Base-by-base conservation (phyloP, 129 eudicot species). In the Glebionis coronaria region DNA sequence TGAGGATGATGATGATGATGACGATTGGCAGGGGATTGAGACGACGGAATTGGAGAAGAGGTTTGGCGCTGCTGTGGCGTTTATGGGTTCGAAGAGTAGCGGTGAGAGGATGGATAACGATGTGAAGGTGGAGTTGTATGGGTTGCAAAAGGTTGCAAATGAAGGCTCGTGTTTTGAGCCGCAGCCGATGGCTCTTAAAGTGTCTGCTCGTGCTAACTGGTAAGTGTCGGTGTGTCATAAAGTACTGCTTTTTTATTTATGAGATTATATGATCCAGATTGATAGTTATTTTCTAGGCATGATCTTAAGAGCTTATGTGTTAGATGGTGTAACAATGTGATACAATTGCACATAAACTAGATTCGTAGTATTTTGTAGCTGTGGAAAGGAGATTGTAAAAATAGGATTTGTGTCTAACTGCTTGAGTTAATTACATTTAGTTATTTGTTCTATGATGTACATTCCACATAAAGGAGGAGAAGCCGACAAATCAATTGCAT, bases 21-120 rank as follows among this genome's bases (percentile, higher is more conserved):
- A n/a, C n/a, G 96, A 86, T 55, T 86, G 97, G 95, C 90, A 84
- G 72, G 97, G 90, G 50, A 73, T 90, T 50, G 91, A 84, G 71
- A 84, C 84, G 23, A 86, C 82, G 13, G 95, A 84, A 42, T 52
- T 90, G 70, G 97, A 86, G 55, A 87, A 73, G 77, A 56, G 28
- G 2, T 84, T 90, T 74, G 94, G 85, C 29, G 70, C 75, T 29
- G 90, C 87, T 10, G 81, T 83, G 45, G 84, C 78, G 14, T 85
- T 85, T 81, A 63, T 89, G 65, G 81, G 67, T 38, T 76, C 77
- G 9, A 73, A 76, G 55, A 72, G 75, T 50, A 54, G 44, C 10
- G 85, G 71, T 38, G 84, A 51, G 71, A 69, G 64, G 0, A 65
- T 82, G 53, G 87, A 64, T 65, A 73, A 59, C 61, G 86, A 79